Evolutionary conservation across 2,329 filamentous ascomycete species (phyloP).

Genomic region (Cercospora nicotianae): DNA sequence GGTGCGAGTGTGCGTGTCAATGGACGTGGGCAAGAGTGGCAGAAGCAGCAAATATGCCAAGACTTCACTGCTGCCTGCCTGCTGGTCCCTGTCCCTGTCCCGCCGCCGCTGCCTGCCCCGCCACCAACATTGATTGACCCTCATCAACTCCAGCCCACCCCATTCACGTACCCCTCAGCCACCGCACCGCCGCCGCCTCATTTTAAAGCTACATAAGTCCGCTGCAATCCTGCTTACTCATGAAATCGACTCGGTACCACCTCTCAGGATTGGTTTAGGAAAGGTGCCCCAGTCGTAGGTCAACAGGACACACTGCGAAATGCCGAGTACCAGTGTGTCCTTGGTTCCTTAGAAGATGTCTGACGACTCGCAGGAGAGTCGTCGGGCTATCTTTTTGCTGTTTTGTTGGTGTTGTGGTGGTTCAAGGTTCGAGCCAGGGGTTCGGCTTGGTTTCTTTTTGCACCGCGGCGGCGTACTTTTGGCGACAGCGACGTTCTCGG

Average conservation of each 20-base stretch:
- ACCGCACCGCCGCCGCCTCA: background rate
- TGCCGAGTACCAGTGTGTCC: background rate
- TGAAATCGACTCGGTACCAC: background rate
- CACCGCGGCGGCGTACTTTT: background rate
- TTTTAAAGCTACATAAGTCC: background rate
- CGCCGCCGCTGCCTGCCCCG: too few species aligned
- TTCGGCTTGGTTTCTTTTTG: background rate
- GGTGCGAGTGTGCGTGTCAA: too few species aligned
- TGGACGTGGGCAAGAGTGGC: too few species aligned
- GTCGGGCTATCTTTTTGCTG: background rate
- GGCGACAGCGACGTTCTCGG: background rate
- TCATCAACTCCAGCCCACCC: background rate
- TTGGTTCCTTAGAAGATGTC: background rate
- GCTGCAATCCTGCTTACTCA: background rate
- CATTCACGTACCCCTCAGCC: background rate
- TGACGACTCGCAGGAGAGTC: background rate
- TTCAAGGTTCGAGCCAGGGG: background rate
- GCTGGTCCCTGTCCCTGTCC: too few species aligned
- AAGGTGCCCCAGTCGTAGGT: background rate
- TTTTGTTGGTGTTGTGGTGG: background rate
- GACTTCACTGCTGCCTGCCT: too few species aligned
- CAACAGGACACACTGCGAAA: background rate
- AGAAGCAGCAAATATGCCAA: too few species aligned
- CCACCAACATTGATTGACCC: background rate
- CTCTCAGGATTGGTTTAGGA: background rate